Percentiles rank a stretch among this genome's conserved stretches.
These are phyloP conservation scores for Tetracentron sinense DNA, from an alignment of 164 flowering plant species.

Conservation along the genomic window DNA sequence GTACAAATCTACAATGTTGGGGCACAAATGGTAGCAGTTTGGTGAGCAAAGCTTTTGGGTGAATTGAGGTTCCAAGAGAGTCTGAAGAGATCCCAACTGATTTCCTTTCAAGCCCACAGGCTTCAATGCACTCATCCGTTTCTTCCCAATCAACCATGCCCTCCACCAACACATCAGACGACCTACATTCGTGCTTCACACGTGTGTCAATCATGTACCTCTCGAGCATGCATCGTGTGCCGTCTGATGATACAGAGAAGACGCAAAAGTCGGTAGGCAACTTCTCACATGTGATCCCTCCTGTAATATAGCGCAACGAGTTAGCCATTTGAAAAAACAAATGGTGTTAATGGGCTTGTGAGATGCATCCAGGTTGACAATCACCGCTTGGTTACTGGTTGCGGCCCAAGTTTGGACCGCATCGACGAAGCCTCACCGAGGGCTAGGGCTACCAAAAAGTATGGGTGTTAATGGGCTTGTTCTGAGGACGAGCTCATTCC, in stretches of 20 bases:
- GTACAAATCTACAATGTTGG: neutral
- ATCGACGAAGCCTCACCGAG: no score
- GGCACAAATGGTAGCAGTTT: neutral
- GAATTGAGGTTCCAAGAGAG: neutral
- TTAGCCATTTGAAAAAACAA: neutral
- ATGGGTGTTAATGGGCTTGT: no score
- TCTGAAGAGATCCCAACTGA: neutral
- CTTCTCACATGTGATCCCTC: constrained; percentile 6
- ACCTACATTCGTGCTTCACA: neutral
- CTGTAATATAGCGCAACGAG: neutral
- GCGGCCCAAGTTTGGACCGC: no score
- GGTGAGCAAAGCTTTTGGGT: neutral
- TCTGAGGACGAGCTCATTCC: no score
- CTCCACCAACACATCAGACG: neutral
- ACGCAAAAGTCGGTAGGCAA: constrained; percentile 5
- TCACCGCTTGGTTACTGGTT: no score
- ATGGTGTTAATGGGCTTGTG: neutral
- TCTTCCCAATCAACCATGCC: neutral
- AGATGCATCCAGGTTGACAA: neutral
- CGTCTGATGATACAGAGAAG: constrained; percentile 7
- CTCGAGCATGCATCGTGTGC: constrained; percentile 16
- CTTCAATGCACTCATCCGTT: neutral
- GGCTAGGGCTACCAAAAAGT: no score
- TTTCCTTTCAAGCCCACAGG: neutral
- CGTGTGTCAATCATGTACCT: neutral